Evolutionary conservation across 441 rosid species (phyloP), one percentile per base, ranked within the genome.

Genomic region (Brassica balearica): DNA sequence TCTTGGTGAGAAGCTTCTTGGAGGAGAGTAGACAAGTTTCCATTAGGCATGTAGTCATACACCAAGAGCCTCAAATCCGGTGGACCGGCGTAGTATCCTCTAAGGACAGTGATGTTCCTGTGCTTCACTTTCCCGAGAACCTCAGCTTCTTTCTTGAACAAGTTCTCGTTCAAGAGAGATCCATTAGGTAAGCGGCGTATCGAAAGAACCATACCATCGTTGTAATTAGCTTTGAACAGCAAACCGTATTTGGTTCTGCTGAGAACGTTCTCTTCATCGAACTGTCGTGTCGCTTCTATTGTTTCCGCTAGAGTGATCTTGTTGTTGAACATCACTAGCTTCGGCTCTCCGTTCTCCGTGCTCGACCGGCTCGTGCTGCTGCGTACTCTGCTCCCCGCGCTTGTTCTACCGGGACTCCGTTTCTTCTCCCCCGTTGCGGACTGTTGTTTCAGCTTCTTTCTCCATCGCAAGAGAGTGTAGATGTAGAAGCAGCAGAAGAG

Each of bases 1-100:
- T 96, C 99, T 77, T 93, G 97, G 81, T 96, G 98, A 0, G 98
- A 91, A 65, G 98, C 98, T 84, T 96, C 99, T 81, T 92, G 99
- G 43, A 96, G 96, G 59, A 96, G 87, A 3, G 99, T 96, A 17
- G 93, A 92, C 8, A 96, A 89, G 82, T 90, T 96, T 27, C 98
- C 99, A 27, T 96, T 96, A 0, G 99, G 99, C 99, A 95, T 95
- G 93, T 95, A 95, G 73, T 93, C 99, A 65, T 86, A 94, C 6
- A 88, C 93, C 43, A 96, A 87, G 58, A 96, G 98, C 84, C 97
- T 89, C 17, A 87, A 48, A 79, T 96, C 95, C 0, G 96, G 96
- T 62, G 95, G 87, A 38, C 97, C 97, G 0, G 95, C 92, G 3
- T 87, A 94, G 85, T 92, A 96, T 15, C 99, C 99, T 1, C 98